These are phyloP conservation scores for Aspergillus sp. DNA, from an alignment of 2,329 filamentous ascomycete species.

Conservation along the genomic window DNA sequence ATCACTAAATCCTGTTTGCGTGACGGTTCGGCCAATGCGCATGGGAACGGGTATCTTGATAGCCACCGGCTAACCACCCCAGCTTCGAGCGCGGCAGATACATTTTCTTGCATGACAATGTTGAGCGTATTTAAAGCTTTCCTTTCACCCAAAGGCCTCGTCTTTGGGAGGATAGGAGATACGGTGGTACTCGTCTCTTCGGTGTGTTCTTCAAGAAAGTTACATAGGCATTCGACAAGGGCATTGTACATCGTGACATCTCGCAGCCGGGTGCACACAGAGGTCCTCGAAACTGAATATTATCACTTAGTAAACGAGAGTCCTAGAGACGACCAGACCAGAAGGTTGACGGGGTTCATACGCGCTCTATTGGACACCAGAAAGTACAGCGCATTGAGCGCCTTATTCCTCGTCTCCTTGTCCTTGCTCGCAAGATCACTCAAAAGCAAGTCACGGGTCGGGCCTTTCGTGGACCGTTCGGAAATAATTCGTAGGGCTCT, in stretches of 20 bases:
- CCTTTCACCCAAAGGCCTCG: conserved; percentile 35
- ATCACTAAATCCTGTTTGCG: conserved; percentile 33
- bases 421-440: conserved; percentile 35
- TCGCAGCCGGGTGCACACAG: conserved; percentile 25
- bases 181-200: conserved; percentile 26
- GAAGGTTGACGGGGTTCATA: conserved; percentile 14
- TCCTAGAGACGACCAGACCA: neutral
- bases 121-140: conserved; percentile 49
- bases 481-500: conserved; percentile 41
- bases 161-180: conserved; percentile 33
- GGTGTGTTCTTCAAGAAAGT: conserved; percentile 32
- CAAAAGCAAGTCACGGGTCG: conserved; percentile 33
- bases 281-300: conserved; percentile 28
- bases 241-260: conserved; percentile 31
- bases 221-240: conserved; percentile 35
- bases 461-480: conserved; percentile 36
- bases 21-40: conserved; percentile 45
- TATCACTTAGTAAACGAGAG: neutral
- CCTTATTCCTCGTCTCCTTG: conserved; percentile 29
- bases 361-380: conserved; percentile 33
- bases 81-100: conserved; percentile 50
- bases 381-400: conserved; percentile 38
- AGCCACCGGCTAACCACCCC: conserved; percentile 66
- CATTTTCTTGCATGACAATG: conserved; percentile 51
- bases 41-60: conserved; percentile 61